These are phyloP conservation scores for Dryas drummondii DNA, from an alignment of 306 rosid species.

Conservation along the genomic window DNA sequence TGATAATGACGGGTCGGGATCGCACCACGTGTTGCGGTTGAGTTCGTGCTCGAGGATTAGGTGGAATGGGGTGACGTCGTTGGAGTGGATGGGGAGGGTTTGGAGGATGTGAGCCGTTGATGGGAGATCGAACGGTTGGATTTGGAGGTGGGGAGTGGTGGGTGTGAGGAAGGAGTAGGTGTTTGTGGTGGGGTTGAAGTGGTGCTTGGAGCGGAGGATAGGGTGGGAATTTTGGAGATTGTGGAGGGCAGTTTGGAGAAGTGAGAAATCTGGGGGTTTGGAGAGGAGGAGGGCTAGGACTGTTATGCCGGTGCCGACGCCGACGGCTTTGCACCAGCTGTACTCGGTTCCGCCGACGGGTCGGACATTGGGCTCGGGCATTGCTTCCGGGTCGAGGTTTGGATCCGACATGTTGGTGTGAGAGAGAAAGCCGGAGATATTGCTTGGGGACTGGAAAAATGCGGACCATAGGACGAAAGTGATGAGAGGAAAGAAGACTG, in stretches of 20 bases:
- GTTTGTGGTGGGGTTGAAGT: conserved; percentile 32
- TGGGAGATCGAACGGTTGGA: conserved; percentile 57
- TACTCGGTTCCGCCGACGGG: conserved; percentile 82
- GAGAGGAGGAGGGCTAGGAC: conserved; percentile 74
- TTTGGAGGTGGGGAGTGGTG: conserved; percentile 40
- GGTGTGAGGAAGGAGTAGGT: conserved; percentile 49
- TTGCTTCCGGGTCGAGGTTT: neutral
- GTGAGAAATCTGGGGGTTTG: conserved; percentile 48
- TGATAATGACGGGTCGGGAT: conserved; percentile 16
- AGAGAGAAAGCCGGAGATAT: neutral
- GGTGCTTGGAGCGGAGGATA: conserved; percentile 79
- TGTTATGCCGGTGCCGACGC: conserved; percentile 80
- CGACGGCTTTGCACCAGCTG: conserved; percentile 93
- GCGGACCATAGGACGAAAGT: too few relatives aligned
- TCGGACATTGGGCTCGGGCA: conserved; percentile 32
- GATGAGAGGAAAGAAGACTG: too few relatives aligned
- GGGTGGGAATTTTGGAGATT: conserved; percentile 70
- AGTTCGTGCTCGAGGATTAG: conserved; percentile 68
- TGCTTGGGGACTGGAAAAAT: too few relatives aligned
- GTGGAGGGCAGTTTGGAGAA: conserved; percentile 63
- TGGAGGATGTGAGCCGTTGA: conserved; percentile 52
- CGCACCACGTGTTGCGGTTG: conserved; percentile 56
- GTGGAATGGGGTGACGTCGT: conserved; percentile 44
- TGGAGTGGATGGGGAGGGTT: conserved; percentile 1
- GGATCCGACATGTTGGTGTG: conserved; percentile 40